Percentiles rank a stretch among this genome's conserved stretches.
These are phyloP conservation scores for Dictyophora rubrovolvata DNA, from an alignment of 768 basidiomycete species.

Conservation along the genomic window DNA sequence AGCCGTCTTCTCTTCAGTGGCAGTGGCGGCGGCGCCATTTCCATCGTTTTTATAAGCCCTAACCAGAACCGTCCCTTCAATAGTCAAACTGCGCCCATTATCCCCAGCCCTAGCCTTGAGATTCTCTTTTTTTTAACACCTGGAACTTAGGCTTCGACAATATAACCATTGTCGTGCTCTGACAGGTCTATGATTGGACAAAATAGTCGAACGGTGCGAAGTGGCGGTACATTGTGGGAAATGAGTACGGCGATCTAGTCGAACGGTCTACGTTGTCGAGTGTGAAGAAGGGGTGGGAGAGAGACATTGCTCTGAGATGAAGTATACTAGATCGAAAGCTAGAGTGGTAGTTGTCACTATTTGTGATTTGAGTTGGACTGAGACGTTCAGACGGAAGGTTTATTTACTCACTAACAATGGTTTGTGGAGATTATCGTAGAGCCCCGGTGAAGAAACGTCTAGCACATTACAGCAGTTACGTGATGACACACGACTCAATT, in stretches of 20 bases:
- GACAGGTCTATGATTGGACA: constrained; percentile 50
- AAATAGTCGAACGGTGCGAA: constrained; percentile 39
- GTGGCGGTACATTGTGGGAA: constrained; percentile 10
- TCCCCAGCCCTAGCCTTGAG: constrained; percentile 62
- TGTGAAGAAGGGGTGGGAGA: constrained; percentile 53
- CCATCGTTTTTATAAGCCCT: not conserved
- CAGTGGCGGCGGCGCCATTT: not conserved
- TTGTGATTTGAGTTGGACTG: not conserved
- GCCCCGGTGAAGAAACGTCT: not conserved
- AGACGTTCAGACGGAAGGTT: not conserved
- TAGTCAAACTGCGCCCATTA: constrained; percentile 58
- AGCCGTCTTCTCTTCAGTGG: not conserved
- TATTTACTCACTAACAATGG: not conserved
- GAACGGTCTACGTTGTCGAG: constrained; percentile 45
- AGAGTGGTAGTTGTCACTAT: not conserved
- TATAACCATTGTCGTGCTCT: constrained; percentile 53
- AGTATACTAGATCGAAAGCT: no score
- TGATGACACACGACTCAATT: no score
- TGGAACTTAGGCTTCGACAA: constrained; percentile 69
- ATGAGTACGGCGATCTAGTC: not conserved
- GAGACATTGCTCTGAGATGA: constrained; percentile 38
- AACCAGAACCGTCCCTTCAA: constrained; percentile 47
- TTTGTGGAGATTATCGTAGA: not conserved
- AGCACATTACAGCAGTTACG: no score
- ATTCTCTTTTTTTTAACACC: constrained; percentile 71